These are phyloP conservation scores for Berkeleyomyces basicola DNA, from an alignment of 2,329 filamentous ascomycete genomes.

Conservation along the genomic window DNA sequence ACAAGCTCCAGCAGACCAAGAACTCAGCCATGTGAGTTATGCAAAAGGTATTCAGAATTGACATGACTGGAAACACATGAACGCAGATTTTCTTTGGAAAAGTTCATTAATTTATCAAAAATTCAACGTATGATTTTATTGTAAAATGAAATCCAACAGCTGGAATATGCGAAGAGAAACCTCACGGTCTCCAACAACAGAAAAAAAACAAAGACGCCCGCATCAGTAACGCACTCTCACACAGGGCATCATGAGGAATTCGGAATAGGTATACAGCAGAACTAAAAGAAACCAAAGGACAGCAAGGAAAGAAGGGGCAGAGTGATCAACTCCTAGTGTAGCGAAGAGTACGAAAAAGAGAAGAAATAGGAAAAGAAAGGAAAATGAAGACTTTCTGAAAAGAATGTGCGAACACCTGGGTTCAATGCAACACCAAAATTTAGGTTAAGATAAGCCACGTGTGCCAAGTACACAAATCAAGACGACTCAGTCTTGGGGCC, in stretches of 20 bases:
- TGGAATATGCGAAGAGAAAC: conserved; percentile 10
- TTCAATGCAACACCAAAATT: conserved; percentile 4
- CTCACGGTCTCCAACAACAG: not conserved
- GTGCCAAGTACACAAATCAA: conserved; percentile 8
- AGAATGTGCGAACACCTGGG: conserved; percentile 2
- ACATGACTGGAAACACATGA: too few species aligned
- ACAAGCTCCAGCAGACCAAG: too few species aligned
- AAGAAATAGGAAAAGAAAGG: not conserved
- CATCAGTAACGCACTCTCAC: not conserved
- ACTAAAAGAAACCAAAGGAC: conserved; percentile 5
- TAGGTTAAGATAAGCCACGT: not conserved
- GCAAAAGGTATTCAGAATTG: too few species aligned
- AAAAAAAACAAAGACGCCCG: not conserved
- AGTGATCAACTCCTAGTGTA: not conserved
- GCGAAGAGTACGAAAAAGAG: not conserved
- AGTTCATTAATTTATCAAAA: conserved; percentile 16
- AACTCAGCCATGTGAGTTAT: too few species aligned
- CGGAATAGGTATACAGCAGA: conserved; percentile 12
- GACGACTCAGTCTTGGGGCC: conserved; percentile 31
- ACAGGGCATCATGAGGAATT: conserved; percentile 10
- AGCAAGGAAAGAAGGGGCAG: not conserved
- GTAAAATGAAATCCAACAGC: conserved; percentile 14
- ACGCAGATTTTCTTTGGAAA: not conserved
- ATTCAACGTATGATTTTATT: conserved; percentile 13
- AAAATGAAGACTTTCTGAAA: conserved; percentile 1